A percentile compares a stretch with the other conserved stretches of the same genome.
Conservation (phyloP, 306 rosid species). For the Cotoneaster glaucophyllus region DNA sequence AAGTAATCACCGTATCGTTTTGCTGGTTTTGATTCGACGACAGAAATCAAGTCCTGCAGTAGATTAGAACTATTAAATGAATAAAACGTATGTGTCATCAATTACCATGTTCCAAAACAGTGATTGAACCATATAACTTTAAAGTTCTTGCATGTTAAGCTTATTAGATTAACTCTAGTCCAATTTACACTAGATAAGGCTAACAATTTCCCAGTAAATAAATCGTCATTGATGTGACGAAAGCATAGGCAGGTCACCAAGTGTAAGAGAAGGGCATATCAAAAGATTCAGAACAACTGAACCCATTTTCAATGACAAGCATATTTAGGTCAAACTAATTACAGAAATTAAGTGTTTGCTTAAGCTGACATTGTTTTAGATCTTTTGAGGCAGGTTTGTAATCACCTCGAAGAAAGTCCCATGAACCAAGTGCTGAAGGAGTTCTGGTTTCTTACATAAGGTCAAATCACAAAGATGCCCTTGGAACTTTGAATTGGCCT, state of each 20-base stretch:
- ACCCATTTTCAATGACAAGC: background rate
- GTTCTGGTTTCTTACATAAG: background rate
- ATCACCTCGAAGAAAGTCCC: background rate
- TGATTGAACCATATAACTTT: background rate
- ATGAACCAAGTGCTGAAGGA: background rate
- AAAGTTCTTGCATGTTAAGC: background rate
- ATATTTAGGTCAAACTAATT: background rate
- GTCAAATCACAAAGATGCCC: background rate
- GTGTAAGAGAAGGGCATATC: background rate
- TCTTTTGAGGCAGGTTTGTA: background rate
- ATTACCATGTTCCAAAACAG: background rate
- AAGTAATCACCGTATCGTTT: conserved; percentile 84
- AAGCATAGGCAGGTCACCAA: background rate
- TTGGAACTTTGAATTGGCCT: background rate
- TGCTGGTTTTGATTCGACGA: conserved; percentile 60
- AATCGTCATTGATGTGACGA: background rate
- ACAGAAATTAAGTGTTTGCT: background rate
- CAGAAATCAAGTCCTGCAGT: conserved; percentile 66
- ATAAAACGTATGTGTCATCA: background rate
- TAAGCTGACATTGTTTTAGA: background rate
- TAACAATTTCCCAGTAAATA: background rate
- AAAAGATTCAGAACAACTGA: background rate
- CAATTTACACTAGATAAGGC: background rate
- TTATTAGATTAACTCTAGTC: background rate
- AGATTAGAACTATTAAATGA: conserved; percentile 12